Base-by-base conservation (phyloP, 192 early-diverging fungal genomes). In the Linnemannia zychae region DNA sequence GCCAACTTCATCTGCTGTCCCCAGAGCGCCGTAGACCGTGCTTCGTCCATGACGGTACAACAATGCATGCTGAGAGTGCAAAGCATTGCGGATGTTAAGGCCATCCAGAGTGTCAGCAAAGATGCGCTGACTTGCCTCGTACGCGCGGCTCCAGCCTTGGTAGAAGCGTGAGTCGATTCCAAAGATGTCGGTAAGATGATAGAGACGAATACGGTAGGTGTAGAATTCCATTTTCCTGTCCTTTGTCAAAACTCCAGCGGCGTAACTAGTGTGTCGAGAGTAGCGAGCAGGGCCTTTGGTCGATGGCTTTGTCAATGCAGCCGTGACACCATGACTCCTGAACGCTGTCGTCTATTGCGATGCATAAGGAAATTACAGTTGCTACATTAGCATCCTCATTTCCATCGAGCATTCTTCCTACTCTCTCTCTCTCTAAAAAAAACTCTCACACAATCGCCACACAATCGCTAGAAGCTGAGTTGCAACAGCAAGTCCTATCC, bases 201-300 rank as follows among this genome's bases (percentile, higher is more conserved):
- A 77, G 36, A 77, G 67, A 16, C 75, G 75, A 5, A 77, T 48
- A 12, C 75, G 65, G 75, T 77, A 77, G 48, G 75, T 69, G n/a
- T 69, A 77, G n/a, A 77, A 77, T 47, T 49, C 65, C 18, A 69
- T 33, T n/a, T 67, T 67, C 46, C 53, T 11, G 46, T 77, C 75
- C 17, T 67, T 31, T 16, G 67, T 77, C 75, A 77, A 69, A 22
- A 77, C 67, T 37, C 75, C 75, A 18, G 75, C 75, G 9, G 75
- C 75, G 16, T 67, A 77, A 67, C 75, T 77, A 17, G 75, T 77
- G 75, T 77, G 75, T 28, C 67, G 65, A 69, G 75, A 77, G 75
- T 69, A 77, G 24, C 75, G 75, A 16, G 75, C 75, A 15, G 75
- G 75, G 6, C 75, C 75, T 11, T 36, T 49, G 67, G 75, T 53